phyloP scores from a whole-genome alignment of 2,329 filamentous ascomycete species.

The Aureobasidium mangrovei region DNA sequence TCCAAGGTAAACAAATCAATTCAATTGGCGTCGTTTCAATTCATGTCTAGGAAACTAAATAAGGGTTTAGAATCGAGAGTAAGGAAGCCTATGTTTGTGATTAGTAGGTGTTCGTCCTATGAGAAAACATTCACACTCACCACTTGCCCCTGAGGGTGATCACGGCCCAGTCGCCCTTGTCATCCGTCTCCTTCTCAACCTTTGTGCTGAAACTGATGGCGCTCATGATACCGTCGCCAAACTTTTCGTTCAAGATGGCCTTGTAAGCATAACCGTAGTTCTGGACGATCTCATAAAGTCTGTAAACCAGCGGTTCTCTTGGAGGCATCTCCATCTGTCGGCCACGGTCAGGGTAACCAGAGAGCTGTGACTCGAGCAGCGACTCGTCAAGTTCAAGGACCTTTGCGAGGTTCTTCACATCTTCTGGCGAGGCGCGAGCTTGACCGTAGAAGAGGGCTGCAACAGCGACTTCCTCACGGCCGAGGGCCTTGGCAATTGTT shows the following conservation, averaged over 20 bases:
- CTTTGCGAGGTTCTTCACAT: slow-evolving; percentile 57
- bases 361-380: slow-evolving; percentile 53
- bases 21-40: neutral
- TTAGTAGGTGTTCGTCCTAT: neutral
- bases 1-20: neutral
- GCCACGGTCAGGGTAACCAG: slow-evolving; percentile 72
- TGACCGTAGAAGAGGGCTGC: slow-evolving; percentile 91
- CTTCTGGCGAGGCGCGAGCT: slow-evolving; percentile 61
- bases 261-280: slow-evolving; percentile 97
- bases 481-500: slow-evolving; percentile 62
- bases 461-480: slow-evolving; percentile 72
- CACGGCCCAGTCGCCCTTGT: slow-evolving; percentile 74
- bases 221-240: slow-evolving; percentile 79
- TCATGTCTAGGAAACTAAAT: neutral
- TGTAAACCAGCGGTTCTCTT: slow-evolving; percentile 78
- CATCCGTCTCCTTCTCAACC: slow-evolving; percentile 88
- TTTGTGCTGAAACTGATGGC: slow-evolving; percentile 85
- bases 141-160: slow-evolving; percentile 80
- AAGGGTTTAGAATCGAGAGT: slow-evolving; percentile 37
- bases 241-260: slow-evolving; percentile 89
- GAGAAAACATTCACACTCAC: slow-evolving; percentile 38
- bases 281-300: slow-evolving; percentile 88
- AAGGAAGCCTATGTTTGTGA: slow-evolving; percentile 35
- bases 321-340: slow-evolving; percentile 73
- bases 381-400: slow-evolving; percentile 54